Base-by-base conservation (phyloP, 768 basidiomycete genomes). In the Lanmaoa pseudosensibilis region DNA sequence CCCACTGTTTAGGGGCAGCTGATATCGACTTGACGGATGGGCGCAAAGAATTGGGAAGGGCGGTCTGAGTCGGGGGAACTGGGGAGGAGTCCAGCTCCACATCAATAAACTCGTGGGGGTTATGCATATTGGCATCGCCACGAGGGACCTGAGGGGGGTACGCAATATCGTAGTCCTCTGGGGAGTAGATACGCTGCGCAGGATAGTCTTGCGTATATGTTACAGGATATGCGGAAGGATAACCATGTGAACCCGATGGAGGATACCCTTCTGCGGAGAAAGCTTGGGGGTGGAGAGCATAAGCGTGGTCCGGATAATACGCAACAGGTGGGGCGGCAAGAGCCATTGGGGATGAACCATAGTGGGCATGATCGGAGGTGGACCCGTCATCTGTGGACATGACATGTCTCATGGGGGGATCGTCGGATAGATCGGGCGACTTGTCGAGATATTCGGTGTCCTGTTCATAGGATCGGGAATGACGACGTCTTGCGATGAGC, bases 401-500 rank as follows among this genome's bases (percentile, higher is more conserved):
- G 48, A 52, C 27, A 0, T 62, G 55, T 16, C 51, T 57, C 41
- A 54, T 45, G 25, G 65, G 58, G 10, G 53, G 59, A 38, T 65
- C 56, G 19, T 36, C 3, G 38, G 53, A 52, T 13, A 37, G 8
- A 15, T 63, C 52, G 32, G 56, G 61, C 0, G 52, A 36, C 46
- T 64, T 71, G 51, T 66, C 71, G 21, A 72, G 61, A 48, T 51
- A 69, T 46, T 73, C 71, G 36, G 62, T 60, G 30, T 71, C 69
- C 16, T 74, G 69, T 5, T 69, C 67, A 13, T 62, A 56, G 1
- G 47, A n/a, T 6, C 49, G 58, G 10, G 70, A 61, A 32, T 13
- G 64, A 44, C 72, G 74, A n/a, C 70, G 70, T 59, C 63, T 70
- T 37, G 65, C 60, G 49, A 72, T 60, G 52, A 74, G 40, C 50